Evolutionary conservation across 2,329 filamentous ascomycete genomes (phyloP).

Genomic region (Colletotrichum theobromicola): DNA sequence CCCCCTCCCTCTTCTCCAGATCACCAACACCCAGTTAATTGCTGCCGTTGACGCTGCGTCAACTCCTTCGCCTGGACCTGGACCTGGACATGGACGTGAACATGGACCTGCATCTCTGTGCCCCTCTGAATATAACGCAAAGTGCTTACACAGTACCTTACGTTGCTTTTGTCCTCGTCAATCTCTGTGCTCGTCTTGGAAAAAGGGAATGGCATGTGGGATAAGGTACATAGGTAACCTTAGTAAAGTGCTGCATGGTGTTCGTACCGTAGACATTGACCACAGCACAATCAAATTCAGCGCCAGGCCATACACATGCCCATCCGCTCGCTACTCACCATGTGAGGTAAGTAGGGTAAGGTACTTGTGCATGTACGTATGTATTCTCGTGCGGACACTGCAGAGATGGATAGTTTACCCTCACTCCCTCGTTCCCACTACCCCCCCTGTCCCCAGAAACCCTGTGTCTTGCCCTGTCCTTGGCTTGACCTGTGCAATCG

Average conservation of each 20-base stretch:
- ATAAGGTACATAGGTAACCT: neutral
- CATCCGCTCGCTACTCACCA: neutral
- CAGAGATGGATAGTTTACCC: neutral
- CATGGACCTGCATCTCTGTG: neutral
- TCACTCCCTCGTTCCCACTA: neutral
- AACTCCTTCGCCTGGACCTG: neutral
- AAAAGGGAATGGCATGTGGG: neutral
- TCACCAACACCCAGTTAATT: neutral
- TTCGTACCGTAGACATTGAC: neutral
- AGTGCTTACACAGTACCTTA: no score
- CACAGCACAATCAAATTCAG: neutral
- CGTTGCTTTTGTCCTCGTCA: neutral
- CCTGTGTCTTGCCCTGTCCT: slow-evolving; percentile 19
- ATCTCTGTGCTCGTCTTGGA: neutral
- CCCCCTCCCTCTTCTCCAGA: neutral
- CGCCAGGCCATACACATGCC: neutral
- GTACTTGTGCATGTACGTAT: neutral
- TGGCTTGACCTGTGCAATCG: neutral
- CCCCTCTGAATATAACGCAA: neutral
- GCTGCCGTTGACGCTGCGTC: neutral
- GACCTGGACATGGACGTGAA: neutral
- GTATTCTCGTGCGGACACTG: neutral
- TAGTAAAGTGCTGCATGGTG: no score
- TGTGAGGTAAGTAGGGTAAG: neutral
- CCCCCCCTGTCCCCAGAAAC: slow-evolving; percentile 1